phyloP scores from a whole-genome alignment of 306 rosid genomes.

The Prunus padus region DNA sequence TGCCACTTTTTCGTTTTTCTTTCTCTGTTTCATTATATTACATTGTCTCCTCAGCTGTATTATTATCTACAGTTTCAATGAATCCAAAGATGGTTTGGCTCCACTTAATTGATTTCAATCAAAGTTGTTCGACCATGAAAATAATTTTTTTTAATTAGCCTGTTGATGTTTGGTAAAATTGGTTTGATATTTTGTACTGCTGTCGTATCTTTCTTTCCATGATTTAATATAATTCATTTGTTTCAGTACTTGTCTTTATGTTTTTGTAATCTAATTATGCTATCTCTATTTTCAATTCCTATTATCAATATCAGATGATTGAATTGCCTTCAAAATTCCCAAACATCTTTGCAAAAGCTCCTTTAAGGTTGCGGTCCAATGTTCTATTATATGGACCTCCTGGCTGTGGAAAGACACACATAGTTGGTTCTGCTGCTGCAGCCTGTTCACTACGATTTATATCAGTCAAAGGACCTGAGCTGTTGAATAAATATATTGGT shows the following conservation, averaged over 20 bases:
- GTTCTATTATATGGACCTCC: constrained; percentile 95
- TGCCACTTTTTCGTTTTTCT: too few relatives aligned
- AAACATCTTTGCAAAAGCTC: constrained; percentile 80
- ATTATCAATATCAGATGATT: constrained; percentile 62
- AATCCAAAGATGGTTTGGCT: too few relatives aligned
- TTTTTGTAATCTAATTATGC: neutral
- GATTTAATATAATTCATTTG: neutral
- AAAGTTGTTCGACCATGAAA: too few relatives aligned
- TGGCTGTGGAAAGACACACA: constrained; percentile 96
- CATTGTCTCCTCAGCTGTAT: too few relatives aligned
- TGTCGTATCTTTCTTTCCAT: neutral
- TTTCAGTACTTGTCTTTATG: neutral
- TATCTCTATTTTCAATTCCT: constrained; percentile 1
- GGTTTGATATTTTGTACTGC: neutral
- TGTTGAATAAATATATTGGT: constrained; percentile 90
- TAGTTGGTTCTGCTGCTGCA: constrained; percentile 96
- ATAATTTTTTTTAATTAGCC: neutral
- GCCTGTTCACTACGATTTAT: constrained; percentile 90
- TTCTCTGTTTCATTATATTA: too few relatives aligned
- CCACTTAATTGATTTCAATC: too few relatives aligned
- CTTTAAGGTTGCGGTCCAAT: constrained; percentile 89
- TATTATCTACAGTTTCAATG: too few relatives aligned
- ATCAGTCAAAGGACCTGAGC: constrained; percentile 94
- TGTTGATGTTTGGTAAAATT: constrained; percentile 1
- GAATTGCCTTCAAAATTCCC: constrained; percentile 94